Percentiles rank a stretch among this genome's conserved stretches.
Evolutionary conservation across 2,329 filamentous ascomycete genomes (phyloP).

Genomic region (Diplodia corticola): DNA sequence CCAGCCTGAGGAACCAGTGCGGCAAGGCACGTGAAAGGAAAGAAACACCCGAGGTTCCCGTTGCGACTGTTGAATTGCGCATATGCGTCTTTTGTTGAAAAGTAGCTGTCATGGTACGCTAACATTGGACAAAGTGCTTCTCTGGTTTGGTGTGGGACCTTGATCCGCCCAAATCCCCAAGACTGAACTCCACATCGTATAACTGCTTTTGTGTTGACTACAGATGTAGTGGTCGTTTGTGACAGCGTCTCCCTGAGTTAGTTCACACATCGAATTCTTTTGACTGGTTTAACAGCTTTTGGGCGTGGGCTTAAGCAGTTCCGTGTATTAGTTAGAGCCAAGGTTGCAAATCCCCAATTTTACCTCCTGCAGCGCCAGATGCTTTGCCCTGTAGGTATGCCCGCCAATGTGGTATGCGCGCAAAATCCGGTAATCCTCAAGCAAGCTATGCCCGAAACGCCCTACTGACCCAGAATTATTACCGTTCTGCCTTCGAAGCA

Average conservation of each 20-base stretch:
- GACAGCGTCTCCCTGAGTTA: neutral
- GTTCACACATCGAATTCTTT: neutral
- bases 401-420: neutral
- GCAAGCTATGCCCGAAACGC: neutral
- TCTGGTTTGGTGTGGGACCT: neutral
- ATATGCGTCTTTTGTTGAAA: neutral
- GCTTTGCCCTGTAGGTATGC: neutral
- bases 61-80: neutral
- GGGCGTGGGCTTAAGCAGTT: neutral
- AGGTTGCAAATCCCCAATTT: neutral
- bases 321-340: neutral
- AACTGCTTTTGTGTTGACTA: neutral
- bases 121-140: neutral
- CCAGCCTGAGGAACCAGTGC: neutral
- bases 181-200: neutral
- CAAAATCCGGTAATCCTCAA: neutral
- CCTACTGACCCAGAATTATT: neutral
- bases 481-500: neutral
- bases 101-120: neutral
- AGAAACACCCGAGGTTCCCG: neutral
- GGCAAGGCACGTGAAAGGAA: neutral
- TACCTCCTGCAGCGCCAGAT: neutral
- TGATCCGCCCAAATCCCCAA: neutral
- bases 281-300: neutral
- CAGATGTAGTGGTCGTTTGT: neutral